Conservation (phyloP, 2,329 filamentous ascomycete species). For the Pseudogymnoascus sp. region DNA sequence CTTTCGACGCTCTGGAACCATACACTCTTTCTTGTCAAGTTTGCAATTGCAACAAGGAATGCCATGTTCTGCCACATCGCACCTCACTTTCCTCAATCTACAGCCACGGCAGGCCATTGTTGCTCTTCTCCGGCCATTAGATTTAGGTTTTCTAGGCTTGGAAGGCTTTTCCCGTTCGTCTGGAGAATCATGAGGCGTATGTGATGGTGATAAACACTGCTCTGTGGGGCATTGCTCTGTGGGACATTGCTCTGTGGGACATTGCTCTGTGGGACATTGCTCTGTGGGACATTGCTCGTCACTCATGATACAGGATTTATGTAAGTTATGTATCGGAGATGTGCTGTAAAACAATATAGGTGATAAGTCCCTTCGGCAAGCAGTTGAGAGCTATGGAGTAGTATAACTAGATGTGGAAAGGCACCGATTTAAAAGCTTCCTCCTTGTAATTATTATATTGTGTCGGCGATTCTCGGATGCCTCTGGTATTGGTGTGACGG, state of each 20-base stretch:
- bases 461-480: no score
- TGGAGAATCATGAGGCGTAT: not conserved
- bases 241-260: not conserved
- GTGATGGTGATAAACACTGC: not conserved
- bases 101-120: not conserved
- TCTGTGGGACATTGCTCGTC: not conserved
- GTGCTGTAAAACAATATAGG: not conserved
- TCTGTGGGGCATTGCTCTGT: not conserved
- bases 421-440: not conserved
- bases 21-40: not conserved
- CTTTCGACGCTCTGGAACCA: not conserved
- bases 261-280: not conserved
- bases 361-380: not conserved
- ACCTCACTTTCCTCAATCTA: not conserved
- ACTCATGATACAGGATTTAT: not conserved
- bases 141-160: not conserved
- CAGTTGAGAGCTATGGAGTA: not conserved
- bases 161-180: not conserved
- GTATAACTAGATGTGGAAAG: not conserved
- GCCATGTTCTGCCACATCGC: not conserved
- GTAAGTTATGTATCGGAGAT: not conserved
- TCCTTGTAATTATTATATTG: not conserved
- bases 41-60: not conserved
- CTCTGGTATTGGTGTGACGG: no score
- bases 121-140: not conserved